These are phyloP conservation scores for Metschnikowia cubensis DNA, from an alignment of 805 yeast genomes.

Conservation along the genomic window DNA sequence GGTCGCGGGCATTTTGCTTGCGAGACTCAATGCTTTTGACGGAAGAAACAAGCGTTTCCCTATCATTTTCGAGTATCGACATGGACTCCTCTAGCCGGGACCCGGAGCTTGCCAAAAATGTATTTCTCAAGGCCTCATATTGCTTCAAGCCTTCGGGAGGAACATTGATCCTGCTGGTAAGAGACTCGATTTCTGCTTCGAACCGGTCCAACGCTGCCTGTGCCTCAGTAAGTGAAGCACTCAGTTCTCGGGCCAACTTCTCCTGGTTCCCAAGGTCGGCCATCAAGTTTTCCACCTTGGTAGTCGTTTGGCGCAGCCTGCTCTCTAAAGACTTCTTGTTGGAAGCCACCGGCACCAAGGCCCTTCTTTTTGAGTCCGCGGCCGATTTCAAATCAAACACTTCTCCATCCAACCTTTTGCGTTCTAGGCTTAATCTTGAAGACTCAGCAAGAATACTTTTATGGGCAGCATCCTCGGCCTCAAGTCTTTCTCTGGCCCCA, in stretches of 20 bases:
- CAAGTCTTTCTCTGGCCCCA: constrained; percentile 21
- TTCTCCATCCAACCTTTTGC: constrained; percentile 37
- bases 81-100: constrained; percentile 53
- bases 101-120: constrained; percentile 54
- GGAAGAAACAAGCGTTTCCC: constrained; percentile 36
- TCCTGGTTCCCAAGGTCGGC: constrained; percentile 53
- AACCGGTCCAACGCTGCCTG: constrained; percentile 29
- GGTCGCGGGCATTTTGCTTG: constrained; percentile 34
- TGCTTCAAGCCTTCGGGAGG: constrained; percentile 50
- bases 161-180: constrained; percentile 25
- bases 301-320: constrained; percentile 44
- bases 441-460: constrained; percentile 35
- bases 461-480: constrained; percentile 25
- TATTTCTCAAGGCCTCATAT: constrained; percentile 55
- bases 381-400: constrained; percentile 33
- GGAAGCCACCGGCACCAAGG: constrained; percentile 59
- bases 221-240: background rate
- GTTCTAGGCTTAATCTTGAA: constrained; percentile 43
- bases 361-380: constrained; percentile 44
- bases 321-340: constrained; percentile 46
- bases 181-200: constrained; percentile 21
- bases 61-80: constrained; percentile 38
- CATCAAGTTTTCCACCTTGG: constrained; percentile 46
- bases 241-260: constrained; percentile 25
- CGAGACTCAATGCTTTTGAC: constrained; percentile 26